Evolutionary conservation across 2,329 filamentous ascomycete species (phyloP), one percentile per base, ranked within the genome.

Genomic region (Biscogniauxia sp.): DNA sequence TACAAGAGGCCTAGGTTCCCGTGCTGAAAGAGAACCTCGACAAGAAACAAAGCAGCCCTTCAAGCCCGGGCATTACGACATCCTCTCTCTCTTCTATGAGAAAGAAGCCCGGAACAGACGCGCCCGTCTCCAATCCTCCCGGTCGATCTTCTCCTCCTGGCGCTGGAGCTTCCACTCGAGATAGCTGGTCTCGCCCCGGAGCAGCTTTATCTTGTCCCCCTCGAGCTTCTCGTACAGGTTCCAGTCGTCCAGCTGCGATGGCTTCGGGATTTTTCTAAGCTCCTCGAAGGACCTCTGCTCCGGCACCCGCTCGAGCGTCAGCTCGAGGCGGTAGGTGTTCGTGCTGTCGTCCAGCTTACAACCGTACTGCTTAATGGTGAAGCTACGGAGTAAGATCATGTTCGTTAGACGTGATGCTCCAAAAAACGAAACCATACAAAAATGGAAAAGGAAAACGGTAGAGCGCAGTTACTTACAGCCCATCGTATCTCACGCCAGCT

Each of bases 231-330:
- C 75, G 69, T 80, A 85, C 8, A 84, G 66, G 1, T 73, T 61
- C 83, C 82, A 87, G 60, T 87, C 83, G 61, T 87, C 84, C 5
- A 84, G 64, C 68, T 86, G 81, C 1, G 82, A 84, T 1, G 84
- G 83, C 11, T 70, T 75, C 0, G 84, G 84, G 13, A 84, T 75
- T n/a, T 65, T 59, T n/a, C 70, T 63, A 8, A 85, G 64, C 5
- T 79, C 73, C 7, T 78, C 70, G 61, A 84, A 72, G 1, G 79
- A 64, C 1, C 59, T 73, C 64, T 84, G 81, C 11, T 72, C 74
- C 0, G 70, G 54, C 7, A 77, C 73, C 20, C 80, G 77, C 63
- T 84, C 77, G 2, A 87, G 73, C 0, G 73, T 78, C 20, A 86
- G 66, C 25, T 77, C 76, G 26, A 83, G 72, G 7, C 75, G 75